Evolutionary conservation across 2,329 filamentous ascomycete genomes (phyloP).

Genomic region (Bipolaris bicolor): DNA sequence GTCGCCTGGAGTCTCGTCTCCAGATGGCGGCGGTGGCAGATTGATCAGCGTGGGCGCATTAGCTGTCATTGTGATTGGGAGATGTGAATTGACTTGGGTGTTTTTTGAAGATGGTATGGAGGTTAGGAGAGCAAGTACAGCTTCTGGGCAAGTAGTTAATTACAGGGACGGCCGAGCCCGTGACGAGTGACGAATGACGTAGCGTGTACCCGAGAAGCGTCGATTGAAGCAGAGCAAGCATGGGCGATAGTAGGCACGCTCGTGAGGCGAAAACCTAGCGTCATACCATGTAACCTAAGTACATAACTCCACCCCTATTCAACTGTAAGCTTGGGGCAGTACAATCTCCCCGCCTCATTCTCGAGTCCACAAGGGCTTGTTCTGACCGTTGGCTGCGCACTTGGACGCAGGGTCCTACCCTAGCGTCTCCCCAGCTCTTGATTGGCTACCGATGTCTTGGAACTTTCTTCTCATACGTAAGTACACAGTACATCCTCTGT

Average conservation of each 20-base stretch:
- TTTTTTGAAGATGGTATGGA: constrained; percentile 7
- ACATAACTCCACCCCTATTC: background rate
- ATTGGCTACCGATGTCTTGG: constrained; percentile 13
- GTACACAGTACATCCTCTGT: background rate
- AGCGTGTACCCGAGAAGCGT: constrained; percentile 12
- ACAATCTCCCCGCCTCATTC: constrained; percentile 11
- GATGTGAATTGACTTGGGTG: background rate
- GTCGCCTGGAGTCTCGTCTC: constrained; percentile 85
- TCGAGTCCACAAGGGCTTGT: background rate
- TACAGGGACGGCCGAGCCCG: constrained; percentile 9
- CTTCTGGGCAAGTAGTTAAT: constrained; percentile 7
- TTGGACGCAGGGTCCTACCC: constrained; percentile 17
- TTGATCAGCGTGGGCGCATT: constrained; percentile 76
- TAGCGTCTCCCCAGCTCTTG: constrained; percentile 1
- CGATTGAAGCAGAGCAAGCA: constrained; percentile 4
- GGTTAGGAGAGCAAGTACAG: constrained; percentile 14
- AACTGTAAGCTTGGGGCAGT: background rate
- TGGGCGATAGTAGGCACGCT: background rate
- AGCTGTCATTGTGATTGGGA: constrained; percentile 34
- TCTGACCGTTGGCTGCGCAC: constrained; percentile 11
- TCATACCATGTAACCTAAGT: background rate
- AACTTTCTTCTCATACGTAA: background rate
- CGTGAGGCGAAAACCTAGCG: background rate
- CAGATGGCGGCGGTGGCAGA: constrained; percentile 80
- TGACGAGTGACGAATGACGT: constrained; percentile 19